Evolutionary conservation across 768 basidiomycete species (phyloP).

Genomic region (Gloeostereum incarnatum): DNA sequence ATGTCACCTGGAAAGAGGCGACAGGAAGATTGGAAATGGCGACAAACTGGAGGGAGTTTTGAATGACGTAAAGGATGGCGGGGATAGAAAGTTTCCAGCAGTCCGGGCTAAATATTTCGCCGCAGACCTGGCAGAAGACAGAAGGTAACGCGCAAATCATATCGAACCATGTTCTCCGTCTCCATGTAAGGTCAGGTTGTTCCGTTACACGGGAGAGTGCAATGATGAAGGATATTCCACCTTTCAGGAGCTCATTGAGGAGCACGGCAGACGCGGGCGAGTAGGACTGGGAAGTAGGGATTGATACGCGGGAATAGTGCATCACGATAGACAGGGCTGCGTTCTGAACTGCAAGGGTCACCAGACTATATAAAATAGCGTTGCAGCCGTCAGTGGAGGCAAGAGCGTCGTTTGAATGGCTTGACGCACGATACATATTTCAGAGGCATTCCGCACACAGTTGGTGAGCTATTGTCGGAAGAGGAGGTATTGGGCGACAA

Average conservation of each 20-base stretch:
- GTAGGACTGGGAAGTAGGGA: conserved; percentile 69
- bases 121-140: conserved; percentile 47
- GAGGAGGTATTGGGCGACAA: conserved; percentile 17
- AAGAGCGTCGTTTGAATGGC: neutral
- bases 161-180: conserved; percentile 28
- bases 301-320: conserved; percentile 95
- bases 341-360: conserved; percentile 91
- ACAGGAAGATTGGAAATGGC: conserved; percentile 93
- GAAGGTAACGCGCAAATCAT: conserved; percentile 24
- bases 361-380: conserved; percentile 37
- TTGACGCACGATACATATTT: conserved; percentile 76
- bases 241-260: conserved; percentile 90
- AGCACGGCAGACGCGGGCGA: conserved; percentile 93
- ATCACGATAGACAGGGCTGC: conserved; percentile 93
- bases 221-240: conserved; percentile 82
- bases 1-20: conserved; percentile 95
- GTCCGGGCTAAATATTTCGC: conserved; percentile 80
- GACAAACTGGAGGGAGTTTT: conserved; percentile 96
- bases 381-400: conserved; percentile 8
- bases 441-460: conserved; percentile 61
- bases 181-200: conserved; percentile 27
- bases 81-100: conserved; percentile 99
- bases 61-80: conserved; percentile 90
- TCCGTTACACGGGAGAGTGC: conserved; percentile 53
- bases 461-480: conserved; percentile 28